Evolutionary conservation across 768 basidiomycete genomes (phyloP).

Genomic region (Lactarius indigo): DNA sequence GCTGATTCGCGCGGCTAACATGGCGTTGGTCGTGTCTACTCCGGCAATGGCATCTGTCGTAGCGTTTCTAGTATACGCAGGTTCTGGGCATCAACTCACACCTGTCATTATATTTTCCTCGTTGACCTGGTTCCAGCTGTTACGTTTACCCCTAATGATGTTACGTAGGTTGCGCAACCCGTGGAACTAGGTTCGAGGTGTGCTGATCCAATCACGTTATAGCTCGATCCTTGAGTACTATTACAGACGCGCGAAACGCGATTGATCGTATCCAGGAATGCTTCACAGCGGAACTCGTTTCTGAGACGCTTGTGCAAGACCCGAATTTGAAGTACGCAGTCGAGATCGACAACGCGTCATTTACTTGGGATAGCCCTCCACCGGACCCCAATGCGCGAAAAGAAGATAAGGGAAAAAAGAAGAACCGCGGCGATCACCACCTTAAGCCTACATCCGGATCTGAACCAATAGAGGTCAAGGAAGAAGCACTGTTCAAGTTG

Average conservation of each 20-base stretch:
- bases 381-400: constrained; percentile 40
- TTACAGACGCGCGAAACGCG: constrained; percentile 82
- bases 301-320: constrained; percentile 56
- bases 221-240: constrained; percentile 69
- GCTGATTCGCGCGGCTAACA: constrained; percentile 60
- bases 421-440: constrained; percentile 1
- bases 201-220: constrained; percentile 1
- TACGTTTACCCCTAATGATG: constrained; percentile 80
- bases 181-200: not conserved
- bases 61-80: constrained; percentile 72
- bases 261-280: constrained; percentile 70
- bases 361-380: constrained; percentile 84
- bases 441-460: constrained; percentile 10
- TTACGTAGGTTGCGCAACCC: constrained; percentile 36
- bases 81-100: constrained; percentile 62
- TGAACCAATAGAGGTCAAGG: constrained; percentile 33
- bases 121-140: constrained; percentile 78
- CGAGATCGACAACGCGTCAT: constrained; percentile 62
- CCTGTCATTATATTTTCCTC: constrained; percentile 81
- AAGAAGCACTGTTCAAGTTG: constrained; percentile 55
- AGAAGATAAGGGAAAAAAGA: constrained; percentile 26
- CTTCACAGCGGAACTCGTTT: constrained; percentile 78
- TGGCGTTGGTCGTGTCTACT: constrained; percentile 65
- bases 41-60: constrained; percentile 78
- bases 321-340: constrained; percentile 56